Evolutionary conservation across 2,329 filamentous ascomycete genomes (phyloP), one percentile per base, ranked within the genome.

Genomic region (Arthrinium puccinioides): DNA sequence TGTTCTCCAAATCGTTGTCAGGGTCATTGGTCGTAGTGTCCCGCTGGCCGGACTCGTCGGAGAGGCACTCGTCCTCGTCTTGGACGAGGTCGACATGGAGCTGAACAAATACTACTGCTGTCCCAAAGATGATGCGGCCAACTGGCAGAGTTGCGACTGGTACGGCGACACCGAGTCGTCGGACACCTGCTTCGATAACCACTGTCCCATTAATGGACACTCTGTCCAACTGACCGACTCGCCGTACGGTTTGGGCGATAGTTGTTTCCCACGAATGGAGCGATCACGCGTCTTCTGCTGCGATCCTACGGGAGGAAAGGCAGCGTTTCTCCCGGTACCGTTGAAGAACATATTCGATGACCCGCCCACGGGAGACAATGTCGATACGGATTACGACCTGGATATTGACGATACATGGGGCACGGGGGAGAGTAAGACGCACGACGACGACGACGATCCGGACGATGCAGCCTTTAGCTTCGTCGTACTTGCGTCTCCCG

Each of bases 71-170:
- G 27, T 39, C 6, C 29, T 39, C 18, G 41, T 36, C 14, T 37
- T 51, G 21, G 33, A 46, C 19, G 29, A 26, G 24, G 6, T 35
- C 15, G 42, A 50, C 41, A 33, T 49, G 15, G 45, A 44, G 19
- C 11, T 42, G 9, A 31, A 38, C 25, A 51, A 53, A 40, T 36
- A 42, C 11, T 58, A 49, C 40, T 59, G 53, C 42, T 58, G 55
- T 30, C 48, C 51, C 2, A 33, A 46, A 16, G 44, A 52, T 16
- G 48, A 57, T 7, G 30, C 41, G 11, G 41, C 50, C 8, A 37
- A 48, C 10, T 60, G 48, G 50, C 49, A 49, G 33, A 57, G 59
- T 44, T 62, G 55, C 42, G 36, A 38, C 10, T 63, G 56, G 59
- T 45, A 59, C 19, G 59, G 59, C 13, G 43, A 61, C 30, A 46